phyloP scores from a whole-genome alignment of 306 rosid species.

The Inga leiocalycina region DNA sequence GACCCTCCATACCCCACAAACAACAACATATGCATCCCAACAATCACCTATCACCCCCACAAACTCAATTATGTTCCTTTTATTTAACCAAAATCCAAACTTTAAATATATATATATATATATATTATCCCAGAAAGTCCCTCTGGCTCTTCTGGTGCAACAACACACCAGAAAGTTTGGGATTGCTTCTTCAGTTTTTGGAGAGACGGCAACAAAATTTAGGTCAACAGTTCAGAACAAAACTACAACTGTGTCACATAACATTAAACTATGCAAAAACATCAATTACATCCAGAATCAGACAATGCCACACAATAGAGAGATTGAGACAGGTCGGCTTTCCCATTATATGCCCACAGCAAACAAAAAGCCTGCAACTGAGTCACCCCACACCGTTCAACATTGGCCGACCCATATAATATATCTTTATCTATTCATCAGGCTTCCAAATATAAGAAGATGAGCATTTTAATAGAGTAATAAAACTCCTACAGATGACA shows the following conservation, averaged over 20 bases:
- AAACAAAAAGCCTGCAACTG: neutral
- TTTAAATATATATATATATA: neutral
- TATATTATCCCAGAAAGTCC: conserved; percentile 3
- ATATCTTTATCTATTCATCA: neutral
- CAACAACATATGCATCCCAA: neutral
- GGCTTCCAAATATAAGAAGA: neutral
- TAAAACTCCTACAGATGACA: conserved; percentile 39
- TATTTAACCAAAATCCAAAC: neutral
- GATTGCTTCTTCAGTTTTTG: conserved; percentile 10
- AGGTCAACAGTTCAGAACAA: neutral
- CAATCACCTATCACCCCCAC: neutral
- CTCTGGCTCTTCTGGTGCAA: conserved; percentile 3
- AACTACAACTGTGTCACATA: neutral
- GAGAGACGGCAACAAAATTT: conserved; percentile 33
- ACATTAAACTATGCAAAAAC: conserved; percentile 9
- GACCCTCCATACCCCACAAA: neutral
- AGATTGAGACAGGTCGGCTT: conserved; percentile 39
- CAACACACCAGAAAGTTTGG: conserved; percentile 24
- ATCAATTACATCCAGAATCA: conserved; percentile 23
- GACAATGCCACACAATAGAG: conserved; percentile 21
- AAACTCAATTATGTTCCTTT: neutral
- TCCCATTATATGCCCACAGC: conserved; percentile 5
- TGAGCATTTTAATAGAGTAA: neutral
- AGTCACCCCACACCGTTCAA: conserved; percentile 24
- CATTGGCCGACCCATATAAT: conserved; percentile 17